Conservation (phyloP, 768 basidiomycete genomes). For the Austroboletus eburneus region DNA sequence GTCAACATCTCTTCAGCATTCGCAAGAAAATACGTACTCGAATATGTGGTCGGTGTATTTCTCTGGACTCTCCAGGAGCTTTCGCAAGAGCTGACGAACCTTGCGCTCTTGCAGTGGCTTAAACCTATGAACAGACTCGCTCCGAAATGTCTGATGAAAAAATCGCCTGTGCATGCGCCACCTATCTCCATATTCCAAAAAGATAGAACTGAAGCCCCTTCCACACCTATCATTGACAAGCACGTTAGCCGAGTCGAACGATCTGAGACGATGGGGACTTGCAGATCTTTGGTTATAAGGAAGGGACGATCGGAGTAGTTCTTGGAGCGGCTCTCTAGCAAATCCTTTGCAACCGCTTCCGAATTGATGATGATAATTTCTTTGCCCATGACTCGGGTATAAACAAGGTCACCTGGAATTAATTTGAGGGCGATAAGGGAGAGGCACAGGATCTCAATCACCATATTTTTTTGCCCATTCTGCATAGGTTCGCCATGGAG, state of each 20-base stretch:
- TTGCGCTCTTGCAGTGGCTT: conserved; percentile 29
- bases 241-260: background rate
- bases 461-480: conserved; percentile 38
- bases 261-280: background rate
- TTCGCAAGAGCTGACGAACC: conserved; percentile 28
- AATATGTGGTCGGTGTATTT: conserved; percentile 32
- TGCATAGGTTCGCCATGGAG: conserved; percentile 36
- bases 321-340: conserved; percentile 44
- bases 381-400: conserved; percentile 43
- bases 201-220: conserved; percentile 18
- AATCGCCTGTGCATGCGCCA: conserved; percentile 32
- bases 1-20: background rate
- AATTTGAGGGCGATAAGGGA: background rate
- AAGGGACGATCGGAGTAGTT: conserved; percentile 51
- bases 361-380: conserved; percentile 46
- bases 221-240: conserved; percentile 12
- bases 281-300: conserved; percentile 15
- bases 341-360: conserved; percentile 37
- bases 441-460: background rate
- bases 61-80: conserved; percentile 31
- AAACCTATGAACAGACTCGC: conserved; percentile 23
- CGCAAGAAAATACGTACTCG: conserved; percentile 20
- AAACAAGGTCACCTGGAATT: conserved; percentile 41
- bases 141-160: conserved; percentile 26
- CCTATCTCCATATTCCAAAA: conserved; percentile 30